Base-by-base conservation (phyloP, 139 green algal genomes). In the Chlamydomonas sphaeroides region DNA sequence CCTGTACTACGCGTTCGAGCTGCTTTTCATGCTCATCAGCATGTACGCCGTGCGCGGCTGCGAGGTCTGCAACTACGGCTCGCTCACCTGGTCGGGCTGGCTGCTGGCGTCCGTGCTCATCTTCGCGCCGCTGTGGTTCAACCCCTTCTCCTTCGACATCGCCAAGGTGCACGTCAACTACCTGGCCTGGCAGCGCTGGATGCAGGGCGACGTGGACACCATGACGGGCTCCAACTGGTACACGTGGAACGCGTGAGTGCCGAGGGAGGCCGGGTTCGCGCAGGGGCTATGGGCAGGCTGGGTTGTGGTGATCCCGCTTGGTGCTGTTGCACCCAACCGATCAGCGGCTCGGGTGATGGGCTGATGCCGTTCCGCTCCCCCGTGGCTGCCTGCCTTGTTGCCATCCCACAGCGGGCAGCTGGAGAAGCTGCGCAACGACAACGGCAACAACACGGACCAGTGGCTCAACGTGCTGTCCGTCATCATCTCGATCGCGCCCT, bases 111-210 rank as follows among this genome's bases (percentile, higher is more conserved):
- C 83, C 48, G 72, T 70, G 45, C 83, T 90, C 62, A 79, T 88
- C 67, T 84, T 90, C 38, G 33, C 87, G 59, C 87, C 87, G 38
- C 72, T 90, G 38, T 90, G 87, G 87, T 90, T 90, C 79, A 90
- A 90, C 79, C 87, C 87, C 57, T 89, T 88, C 70, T 78, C 83
- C 36, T 90, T 90, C 32, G 87, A 90, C 73, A 79, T 88, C 48
- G 61, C 78, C 41, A 90, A 90, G 87, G 87, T 87, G 15, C 61
- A 82, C 39, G 26, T n/a, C 28, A 87, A 88, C 83, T 90, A 78
- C 68, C 51, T 83, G 28, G 39, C 61, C 17, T 90, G 87, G 87
- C 78, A 78, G 57, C 83, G 81, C 5, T 90, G 87, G 87, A 90
- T 90, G 83, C 65, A 88, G 30, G 87, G 87, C 8, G 87, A 90